Conservation (phyloP, 441 rosid genomes). For the Populus tomentosa region DNA sequence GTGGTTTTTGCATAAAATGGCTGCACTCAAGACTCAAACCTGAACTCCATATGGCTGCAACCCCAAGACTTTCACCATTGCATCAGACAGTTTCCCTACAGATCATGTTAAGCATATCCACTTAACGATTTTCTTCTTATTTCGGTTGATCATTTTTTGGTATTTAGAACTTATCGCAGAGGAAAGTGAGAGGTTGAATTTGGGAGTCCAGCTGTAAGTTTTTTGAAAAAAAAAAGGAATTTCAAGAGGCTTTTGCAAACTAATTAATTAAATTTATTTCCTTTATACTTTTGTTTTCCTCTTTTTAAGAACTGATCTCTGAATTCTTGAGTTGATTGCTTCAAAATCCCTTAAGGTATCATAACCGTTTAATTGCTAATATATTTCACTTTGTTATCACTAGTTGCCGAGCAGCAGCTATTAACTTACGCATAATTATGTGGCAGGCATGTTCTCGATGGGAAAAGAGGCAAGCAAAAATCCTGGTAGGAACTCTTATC, state of each 20-base stretch:
- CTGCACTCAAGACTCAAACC: neutral
- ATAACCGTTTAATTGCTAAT: neutral
- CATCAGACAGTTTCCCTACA: neutral
- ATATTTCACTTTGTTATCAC: neutral
- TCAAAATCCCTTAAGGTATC: neutral
- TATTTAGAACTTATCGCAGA: too few relatives aligned
- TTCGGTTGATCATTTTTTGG: neutral
- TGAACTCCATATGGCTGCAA: neutral
- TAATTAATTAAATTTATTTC: neutral
- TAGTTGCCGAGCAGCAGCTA: neutral
- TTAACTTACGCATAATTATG: constrained; percentile 11
- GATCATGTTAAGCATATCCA: neutral
- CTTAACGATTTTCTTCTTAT: neutral
- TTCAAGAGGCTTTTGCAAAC: neutral
- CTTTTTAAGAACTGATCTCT: neutral
- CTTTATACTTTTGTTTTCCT: neutral
- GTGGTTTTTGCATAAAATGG: neutral
- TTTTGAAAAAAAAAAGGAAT: neutral
- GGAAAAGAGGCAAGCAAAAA: constrained; percentile 90
- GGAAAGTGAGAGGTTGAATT: too few relatives aligned
- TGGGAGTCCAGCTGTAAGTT: neutral
- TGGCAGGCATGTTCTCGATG: constrained; percentile 84
- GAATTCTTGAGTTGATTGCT: neutral
- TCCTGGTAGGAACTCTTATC: constrained; percentile 53
- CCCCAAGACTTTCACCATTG: too few relatives aligned